phyloP scores from a whole-genome alignment of 768 basidiomycete species.

The Heimioporus sp. region DNA sequence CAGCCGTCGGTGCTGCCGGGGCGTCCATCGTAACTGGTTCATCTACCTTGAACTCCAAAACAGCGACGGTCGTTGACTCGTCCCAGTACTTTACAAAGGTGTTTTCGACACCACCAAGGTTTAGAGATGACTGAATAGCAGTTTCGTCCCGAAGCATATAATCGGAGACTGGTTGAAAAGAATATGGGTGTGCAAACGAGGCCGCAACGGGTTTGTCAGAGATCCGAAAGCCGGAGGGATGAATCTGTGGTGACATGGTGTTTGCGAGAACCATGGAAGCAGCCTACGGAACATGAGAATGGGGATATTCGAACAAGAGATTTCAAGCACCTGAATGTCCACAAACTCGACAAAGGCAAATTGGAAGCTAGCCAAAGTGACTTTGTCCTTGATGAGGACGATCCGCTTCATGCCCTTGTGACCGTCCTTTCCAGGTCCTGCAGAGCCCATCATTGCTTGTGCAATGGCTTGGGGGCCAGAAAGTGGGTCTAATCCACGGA shows the following conservation, averaged over 20 bases:
- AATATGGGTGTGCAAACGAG: conserved; percentile 90
- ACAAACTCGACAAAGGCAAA: conserved; percentile 94
- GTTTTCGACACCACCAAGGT: conserved; percentile 69
- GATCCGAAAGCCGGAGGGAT: conserved; percentile 93
- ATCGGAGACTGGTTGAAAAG: conserved; percentile 81
- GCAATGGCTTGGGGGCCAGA: conserved; percentile 88
- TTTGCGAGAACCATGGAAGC: conserved; percentile 79
- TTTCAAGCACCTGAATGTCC: conserved; percentile 63
- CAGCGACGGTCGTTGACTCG: conserved; percentile 71
- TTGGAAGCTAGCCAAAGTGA: conserved; percentile 85
- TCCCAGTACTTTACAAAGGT: conserved; percentile 92
- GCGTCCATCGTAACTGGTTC: conserved; percentile 38
- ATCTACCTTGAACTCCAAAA: conserved; percentile 79
- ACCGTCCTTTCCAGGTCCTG: conserved; percentile 73
- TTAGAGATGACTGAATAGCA: conserved; percentile 62
- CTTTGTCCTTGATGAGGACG: conserved; percentile 85
- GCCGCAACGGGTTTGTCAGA: conserved; percentile 85
- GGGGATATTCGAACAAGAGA: neutral
- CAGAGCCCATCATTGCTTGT: conserved; percentile 77
- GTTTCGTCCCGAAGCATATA: conserved; percentile 75
- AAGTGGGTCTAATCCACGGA: conserved; percentile 86
- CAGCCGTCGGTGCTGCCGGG: conserved; percentile 35
- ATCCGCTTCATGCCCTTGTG: conserved; percentile 87
- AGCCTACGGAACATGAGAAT: conserved; percentile 47
- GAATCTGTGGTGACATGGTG: conserved; percentile 83